These are phyloP conservation scores for Clitocybe nebularis DNA, from an alignment of 1,284 basidiomycete genomes.

Conservation along the genomic window DNA sequence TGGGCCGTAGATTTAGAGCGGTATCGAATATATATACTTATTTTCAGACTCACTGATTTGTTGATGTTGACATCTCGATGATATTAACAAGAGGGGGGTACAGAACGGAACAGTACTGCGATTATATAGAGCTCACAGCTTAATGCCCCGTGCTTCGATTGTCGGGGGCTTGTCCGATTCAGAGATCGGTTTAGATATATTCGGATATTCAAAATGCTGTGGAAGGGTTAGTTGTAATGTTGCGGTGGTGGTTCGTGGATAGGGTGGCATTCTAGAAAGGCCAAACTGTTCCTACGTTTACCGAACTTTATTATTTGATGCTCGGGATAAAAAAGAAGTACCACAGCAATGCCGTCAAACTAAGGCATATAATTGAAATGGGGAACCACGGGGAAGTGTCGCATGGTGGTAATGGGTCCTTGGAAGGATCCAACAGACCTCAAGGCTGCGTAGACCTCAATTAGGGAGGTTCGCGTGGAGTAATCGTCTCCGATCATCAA, in stretches of 20 bases:
- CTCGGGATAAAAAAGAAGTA: constrained; percentile 8
- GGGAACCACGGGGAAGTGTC: background rate
- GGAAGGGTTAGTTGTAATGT: no score
- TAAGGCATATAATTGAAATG: constrained; percentile 1
- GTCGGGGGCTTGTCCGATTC: constrained; percentile 11
- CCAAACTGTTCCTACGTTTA: constrained; percentile 7
- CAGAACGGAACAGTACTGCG: background rate
- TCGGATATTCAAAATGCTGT: no score
- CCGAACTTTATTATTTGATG: constrained; percentile 14
- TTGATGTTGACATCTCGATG: constrained; percentile 11
- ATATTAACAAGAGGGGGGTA: constrained; percentile 9
- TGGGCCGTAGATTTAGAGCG: constrained; percentile 3
- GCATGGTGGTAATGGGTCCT: constrained; percentile 2
- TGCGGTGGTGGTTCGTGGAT: constrained; percentile 13
- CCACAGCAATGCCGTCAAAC: constrained; percentile 15
- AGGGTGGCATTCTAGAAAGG: constrained; percentile 12
- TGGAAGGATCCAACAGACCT: background rate
- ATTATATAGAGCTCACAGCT: constrained; percentile 19
- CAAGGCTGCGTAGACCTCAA: constrained; percentile 4
- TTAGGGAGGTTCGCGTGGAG: constrained; percentile 3
- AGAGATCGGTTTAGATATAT: constrained; percentile 10
- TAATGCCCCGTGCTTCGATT: constrained; percentile 14
- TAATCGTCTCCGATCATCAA: background rate
- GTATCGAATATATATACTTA: constrained; percentile 10
- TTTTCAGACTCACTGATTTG: constrained; percentile 17